Base-by-base conservation (phyloP, 306 rosid genomes). In the Phaseolus lunatus region DNA sequence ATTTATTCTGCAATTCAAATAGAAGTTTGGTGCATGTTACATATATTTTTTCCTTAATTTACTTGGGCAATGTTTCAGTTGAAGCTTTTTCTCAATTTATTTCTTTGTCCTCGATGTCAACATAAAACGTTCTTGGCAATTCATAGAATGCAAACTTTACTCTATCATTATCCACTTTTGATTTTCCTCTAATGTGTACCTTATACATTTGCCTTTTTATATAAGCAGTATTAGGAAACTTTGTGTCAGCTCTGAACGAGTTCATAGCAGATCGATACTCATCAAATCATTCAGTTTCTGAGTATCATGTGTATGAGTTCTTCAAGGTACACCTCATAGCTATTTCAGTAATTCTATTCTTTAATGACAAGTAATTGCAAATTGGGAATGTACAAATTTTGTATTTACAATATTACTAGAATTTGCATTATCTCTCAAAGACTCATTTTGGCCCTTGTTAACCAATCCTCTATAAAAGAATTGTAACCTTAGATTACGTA, bases 221-320 rank as follows among this genome's bases (percentile, higher is more conserved):
- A 8, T 67, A 47, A 33, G 79, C 86, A 93, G 98, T 93, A 27
- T 63, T 93, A 80, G 98, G 98, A 20, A 91, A 89, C 86, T 93
- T 93, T 18, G 91, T 93, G 54, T 88, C 98, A 0, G 98, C 98
- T 69, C 86, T 93, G 67, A 93, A 93, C 89, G 69, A 85, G 81
- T 93, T 93, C 70, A 92, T 89, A 41, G 98, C 96, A 11, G 93
- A 89, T 83, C 92, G 83, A 11, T 93, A 93, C 69, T 86, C 85
- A 33, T 86, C 90, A 44, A 70, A 83, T 23, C 84, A 84, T 84
- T 85, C 98, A 9, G 93, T 93, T 75, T 89, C 97, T 7, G 93
- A 93, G 82, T 93, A 93, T 81, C 88, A 91, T 72, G 98, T 93
- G 67, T 93, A 93, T 41, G 98, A 93, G 86, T 93, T 93, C 90